Evolutionary conservation across 768 basidiomycete species (phyloP).

Genomic region (Boletus sp.): DNA sequence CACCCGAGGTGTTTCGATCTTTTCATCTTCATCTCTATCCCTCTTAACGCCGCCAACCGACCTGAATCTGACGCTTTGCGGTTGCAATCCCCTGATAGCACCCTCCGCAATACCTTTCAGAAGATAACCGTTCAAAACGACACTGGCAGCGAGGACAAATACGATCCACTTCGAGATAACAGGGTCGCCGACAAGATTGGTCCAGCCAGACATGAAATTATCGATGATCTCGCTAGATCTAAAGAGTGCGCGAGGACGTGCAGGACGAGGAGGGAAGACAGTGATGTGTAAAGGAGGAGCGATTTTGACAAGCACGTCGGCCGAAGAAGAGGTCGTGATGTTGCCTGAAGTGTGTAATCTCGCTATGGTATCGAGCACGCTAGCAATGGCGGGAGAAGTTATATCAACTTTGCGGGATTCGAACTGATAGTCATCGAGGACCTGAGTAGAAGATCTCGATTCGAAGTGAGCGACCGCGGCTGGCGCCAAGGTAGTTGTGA

Average conservation of each 20-base stretch:
- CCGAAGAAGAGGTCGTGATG: conserved; percentile 21
- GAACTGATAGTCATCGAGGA: conserved; percentile 13
- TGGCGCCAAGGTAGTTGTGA: conserved; percentile 85
- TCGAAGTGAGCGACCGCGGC: conserved; percentile 48
- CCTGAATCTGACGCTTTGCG: conserved; percentile 28
- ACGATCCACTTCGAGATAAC: conserved; percentile 95
- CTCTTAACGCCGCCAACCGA: conserved; percentile 23
- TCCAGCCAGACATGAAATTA: conserved; percentile 88
- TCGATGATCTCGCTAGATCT: conserved; percentile 61
- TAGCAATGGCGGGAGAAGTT: conserved; percentile 54
- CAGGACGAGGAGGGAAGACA: conserved; percentile 36
- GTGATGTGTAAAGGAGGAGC: conserved; percentile 57
- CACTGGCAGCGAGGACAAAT: conserved; percentile 76
- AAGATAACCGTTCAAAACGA: conserved; percentile 89
- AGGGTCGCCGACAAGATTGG: conserved; percentile 88
- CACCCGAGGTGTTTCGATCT: conserved; percentile 16
- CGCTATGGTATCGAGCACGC: conserved; percentile 57
- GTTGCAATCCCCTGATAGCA: conserved; percentile 32
- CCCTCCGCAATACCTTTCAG: conserved; percentile 80
- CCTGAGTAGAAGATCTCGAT: conserved; percentile 16
- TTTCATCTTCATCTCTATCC: conserved; percentile 20
- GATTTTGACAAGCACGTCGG: conserved; percentile 56
- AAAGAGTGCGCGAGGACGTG: conserved; percentile 31
- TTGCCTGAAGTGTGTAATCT: conserved; percentile 22
- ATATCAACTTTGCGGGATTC: conserved; percentile 64